Percentiles rank a stretch among this genome's conserved stretches.
These are phyloP conservation scores for Allodekkera sacchari DNA, from an alignment of 805 yeast genomes.

Conservation along the genomic window DNA sequence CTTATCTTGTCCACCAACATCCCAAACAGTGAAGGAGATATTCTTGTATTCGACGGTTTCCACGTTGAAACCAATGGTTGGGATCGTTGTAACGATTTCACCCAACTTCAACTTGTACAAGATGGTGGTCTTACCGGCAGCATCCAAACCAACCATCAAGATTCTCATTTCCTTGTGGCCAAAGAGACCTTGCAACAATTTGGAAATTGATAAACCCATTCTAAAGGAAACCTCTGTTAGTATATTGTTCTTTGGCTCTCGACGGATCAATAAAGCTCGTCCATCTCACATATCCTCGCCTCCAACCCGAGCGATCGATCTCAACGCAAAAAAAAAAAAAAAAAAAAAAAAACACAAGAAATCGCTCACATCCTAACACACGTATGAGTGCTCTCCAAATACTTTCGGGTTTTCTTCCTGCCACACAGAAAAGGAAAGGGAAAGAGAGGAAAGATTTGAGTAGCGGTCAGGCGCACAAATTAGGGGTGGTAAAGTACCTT, in stretches of 20 bases:
- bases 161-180: conserved; percentile 98
- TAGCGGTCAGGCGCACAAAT: no score
- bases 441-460: no score
- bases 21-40: conserved; percentile 97
- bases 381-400: no score
- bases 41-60: conserved; percentile 97
- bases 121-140: conserved; percentile 98
- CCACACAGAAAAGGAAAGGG: no score
- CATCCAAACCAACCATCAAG: conserved; percentile 96
- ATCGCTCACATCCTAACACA: no score
- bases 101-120: conserved; percentile 91
- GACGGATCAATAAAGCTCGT: no score
- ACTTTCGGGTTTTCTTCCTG: no score
- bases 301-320: no score
- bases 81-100: conserved; percentile 92
- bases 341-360: not conserved
- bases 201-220: conserved; percentile 96
- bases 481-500: no score
- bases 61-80: conserved; percentile 95
- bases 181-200: conserved; percentile 87
- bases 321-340: no score
- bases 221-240: conserved; percentile 8
- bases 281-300: no score
- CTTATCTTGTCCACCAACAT: conserved; percentile 99
- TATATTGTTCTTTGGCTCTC: no score